phyloP scores from a whole-genome alignment of 73 alveolate species.

The Symbiodinium pilosum region DNA sequence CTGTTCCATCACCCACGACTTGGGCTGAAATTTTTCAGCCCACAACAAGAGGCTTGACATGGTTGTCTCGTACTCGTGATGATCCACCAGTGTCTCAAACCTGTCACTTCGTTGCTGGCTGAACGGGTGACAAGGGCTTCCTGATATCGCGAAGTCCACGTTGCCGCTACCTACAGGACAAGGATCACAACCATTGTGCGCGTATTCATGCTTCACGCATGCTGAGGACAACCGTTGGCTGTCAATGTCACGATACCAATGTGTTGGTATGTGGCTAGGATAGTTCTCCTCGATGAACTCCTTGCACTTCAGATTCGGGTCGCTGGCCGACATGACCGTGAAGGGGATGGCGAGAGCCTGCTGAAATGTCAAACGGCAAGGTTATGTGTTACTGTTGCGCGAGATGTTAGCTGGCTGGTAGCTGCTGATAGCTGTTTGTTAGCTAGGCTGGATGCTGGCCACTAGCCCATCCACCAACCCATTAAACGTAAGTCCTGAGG shows the following conservation, averaged over 20 bases:
- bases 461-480: no score
- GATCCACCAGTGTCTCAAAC: background rate
- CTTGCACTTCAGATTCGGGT: background rate
- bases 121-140: conserved; percentile 40
- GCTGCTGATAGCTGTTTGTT: no score
- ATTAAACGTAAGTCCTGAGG: no score
- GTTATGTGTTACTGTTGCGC: no score
- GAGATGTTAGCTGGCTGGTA: no score
- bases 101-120: background rate
- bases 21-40: background rate
- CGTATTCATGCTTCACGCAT: background rate
- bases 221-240: background rate
- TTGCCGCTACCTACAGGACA: background rate
- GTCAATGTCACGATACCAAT: background rate
- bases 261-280: background rate
- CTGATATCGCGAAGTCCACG: background rate
- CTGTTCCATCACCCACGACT: conserved; percentile 26
- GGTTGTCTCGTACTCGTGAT: background rate
- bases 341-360: conserved; percentile 1
- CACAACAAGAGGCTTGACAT: background rate
- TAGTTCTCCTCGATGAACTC: background rate
- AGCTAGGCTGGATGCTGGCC: no score
- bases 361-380: no score
- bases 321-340: conserved; percentile 10
- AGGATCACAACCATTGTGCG: background rate